Evolutionary conservation across 306 rosid species (phyloP).

Genomic region (Quercus robur): DNA sequence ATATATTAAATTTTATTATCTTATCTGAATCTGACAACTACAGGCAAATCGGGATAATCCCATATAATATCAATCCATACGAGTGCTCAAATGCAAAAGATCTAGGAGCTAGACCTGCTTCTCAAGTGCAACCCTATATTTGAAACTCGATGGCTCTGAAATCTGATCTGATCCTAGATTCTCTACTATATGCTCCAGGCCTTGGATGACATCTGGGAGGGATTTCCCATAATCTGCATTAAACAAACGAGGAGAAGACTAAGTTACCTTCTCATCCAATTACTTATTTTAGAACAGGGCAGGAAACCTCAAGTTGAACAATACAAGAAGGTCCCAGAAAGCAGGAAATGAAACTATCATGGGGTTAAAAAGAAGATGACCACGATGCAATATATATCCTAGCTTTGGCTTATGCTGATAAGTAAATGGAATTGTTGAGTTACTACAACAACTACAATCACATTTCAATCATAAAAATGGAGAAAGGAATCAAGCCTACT

Average conservation of each 20-base stretch:
- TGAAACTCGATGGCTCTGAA: constrained; percentile 76
- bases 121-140: constrained; percentile 80
- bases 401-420: neutral
- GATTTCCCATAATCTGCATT: constrained; percentile 79
- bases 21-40: neutral
- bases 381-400: neutral
- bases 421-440: neutral
- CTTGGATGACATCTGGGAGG: constrained; percentile 72
- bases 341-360: neutral
- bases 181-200: constrained; percentile 69
- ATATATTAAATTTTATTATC: neutral
- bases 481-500: constrained; percentile 10
- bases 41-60: constrained; percentile 1
- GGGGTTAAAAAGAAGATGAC: no score
- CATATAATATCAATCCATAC: constrained; percentile 9
- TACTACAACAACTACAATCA: neutral
- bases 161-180: constrained; percentile 57
- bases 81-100: constrained; percentile 2
- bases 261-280: constrained; percentile 13
- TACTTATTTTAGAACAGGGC: neutral
- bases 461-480: neutral
- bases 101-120: constrained; percentile 68
- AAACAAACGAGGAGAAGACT: constrained; percentile 20
- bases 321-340: neutral
- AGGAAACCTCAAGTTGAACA: neutral